These are phyloP conservation scores for Ceraceosorus guamensis DNA, from an alignment of 1,284 basidiomycete species.

Conservation along the genomic window DNA sequence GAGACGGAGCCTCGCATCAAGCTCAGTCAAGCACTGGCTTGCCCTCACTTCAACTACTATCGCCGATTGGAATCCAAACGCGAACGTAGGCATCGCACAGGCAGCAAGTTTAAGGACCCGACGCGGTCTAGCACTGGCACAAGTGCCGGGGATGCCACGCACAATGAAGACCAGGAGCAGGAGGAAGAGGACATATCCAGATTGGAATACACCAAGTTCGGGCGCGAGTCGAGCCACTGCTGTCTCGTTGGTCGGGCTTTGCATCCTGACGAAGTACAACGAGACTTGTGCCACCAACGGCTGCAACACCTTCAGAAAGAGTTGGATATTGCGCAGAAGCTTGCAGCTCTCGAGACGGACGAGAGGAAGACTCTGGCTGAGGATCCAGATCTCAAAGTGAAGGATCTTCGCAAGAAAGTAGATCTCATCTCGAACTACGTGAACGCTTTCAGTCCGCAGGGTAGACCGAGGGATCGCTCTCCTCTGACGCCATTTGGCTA, in stretches of 20 bases:
- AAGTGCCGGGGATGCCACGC: too few species aligned
- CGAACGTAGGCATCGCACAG: conserved; percentile 44
- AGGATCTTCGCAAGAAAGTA: conserved; percentile 35
- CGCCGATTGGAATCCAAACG: conserved; percentile 53
- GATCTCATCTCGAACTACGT: conserved; percentile 60
- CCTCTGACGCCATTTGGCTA: background rate
- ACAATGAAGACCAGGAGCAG: conserved; percentile 4
- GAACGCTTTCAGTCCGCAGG: background rate
- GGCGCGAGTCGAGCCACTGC: conserved; percentile 73
- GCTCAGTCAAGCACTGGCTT: conserved; percentile 65
- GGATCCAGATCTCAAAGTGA: background rate
- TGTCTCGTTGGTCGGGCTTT: conserved; percentile 57
- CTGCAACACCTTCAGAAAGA: conserved; percentile 28
- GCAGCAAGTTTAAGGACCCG: conserved; percentile 8
- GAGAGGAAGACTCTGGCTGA: background rate
- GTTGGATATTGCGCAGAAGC: conserved; percentile 17
- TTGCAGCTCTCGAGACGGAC: too few species aligned
- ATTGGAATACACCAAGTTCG: conserved; percentile 63
- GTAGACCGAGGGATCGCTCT: background rate
- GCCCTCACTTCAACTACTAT: conserved; percentile 75
- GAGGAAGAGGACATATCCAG: conserved; percentile 18
- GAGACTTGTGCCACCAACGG: conserved; percentile 59
- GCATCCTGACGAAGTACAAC: conserved; percentile 66
- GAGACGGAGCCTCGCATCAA: conserved; percentile 56
- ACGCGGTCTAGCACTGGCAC: too few species aligned